These are phyloP conservation scores for Prorocentrum cordatum DNA, from an alignment of 169 alveolate species.

Conservation along the genomic window DNA sequence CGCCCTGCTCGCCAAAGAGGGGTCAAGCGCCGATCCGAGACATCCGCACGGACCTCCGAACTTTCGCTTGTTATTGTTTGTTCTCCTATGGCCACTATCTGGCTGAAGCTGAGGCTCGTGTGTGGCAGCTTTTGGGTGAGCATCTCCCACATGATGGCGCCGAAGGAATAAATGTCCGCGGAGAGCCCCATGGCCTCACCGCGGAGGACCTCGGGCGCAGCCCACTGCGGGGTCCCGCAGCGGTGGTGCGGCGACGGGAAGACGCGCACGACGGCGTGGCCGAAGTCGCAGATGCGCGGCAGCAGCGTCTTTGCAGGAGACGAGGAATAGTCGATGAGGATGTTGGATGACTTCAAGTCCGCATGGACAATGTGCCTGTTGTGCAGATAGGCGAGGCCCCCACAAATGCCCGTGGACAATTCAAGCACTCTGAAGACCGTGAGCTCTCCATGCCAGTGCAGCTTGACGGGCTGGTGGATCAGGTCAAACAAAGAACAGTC, in stretches of 20 bases:
- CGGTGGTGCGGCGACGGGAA: constrained; percentile 67
- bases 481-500: constrained; percentile 31
- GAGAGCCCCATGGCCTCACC: constrained; percentile 36
- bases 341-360: constrained; percentile 55
- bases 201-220: constrained; percentile 58
- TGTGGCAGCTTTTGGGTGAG: constrained; percentile 55
- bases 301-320: not conserved
- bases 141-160: constrained; percentile 27
- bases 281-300: constrained; percentile 57
- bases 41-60: not conserved
- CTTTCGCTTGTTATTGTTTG: no score
- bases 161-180: constrained; percentile 57
- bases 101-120: constrained; percentile 47
- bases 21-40: not conserved
- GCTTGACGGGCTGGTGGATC: constrained; percentile 45
- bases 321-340: constrained; percentile 35
- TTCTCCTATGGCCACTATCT: constrained; percentile 31
- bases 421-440: no score
- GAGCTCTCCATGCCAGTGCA: constrained; percentile 65
- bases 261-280: constrained; percentile 51
- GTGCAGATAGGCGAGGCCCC: constrained; percentile 27
- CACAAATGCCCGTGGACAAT: no score
- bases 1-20: not conserved
- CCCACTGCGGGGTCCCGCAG: constrained; percentile 70
- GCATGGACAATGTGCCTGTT: constrained; percentile 45